Evolutionary conservation across 1,284 basidiomycete species (phyloP), one percentile per base, ranked within the genome.

Genomic region (Cutaneotrichosporon cyanovorans): DNA sequence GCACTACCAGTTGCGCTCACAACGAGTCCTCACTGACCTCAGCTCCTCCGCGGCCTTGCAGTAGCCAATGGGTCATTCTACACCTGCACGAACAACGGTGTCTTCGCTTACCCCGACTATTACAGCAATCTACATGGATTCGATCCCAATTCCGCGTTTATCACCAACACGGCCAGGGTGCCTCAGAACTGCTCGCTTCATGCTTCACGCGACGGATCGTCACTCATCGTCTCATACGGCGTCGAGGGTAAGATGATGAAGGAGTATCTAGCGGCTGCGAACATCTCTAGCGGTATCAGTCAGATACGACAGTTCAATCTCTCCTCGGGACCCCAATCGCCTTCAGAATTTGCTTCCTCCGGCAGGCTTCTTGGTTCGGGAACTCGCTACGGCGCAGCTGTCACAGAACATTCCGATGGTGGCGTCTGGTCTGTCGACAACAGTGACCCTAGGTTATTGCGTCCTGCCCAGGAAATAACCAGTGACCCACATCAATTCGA

Each of bases 351-450:
- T 16, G 21, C 42, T 2, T 25, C 31, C 5, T 31, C 22, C 7
- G 50, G 50, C 5, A 6, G 6, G 10, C 14, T 33, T 3, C 42
- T 48, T 10, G 50, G 40, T 2, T 52, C 46, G 50, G 50, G 50
- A 1, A 25, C 48, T 40, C 42, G 50, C n/a, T 48, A 52, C 50
- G 31, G 30, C n/a, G 50, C 48, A 8, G 50, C 46, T 6, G 4
- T 52, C 16, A 43, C 40, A n/a, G 46, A 52, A 38, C 46, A 52
- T 18, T 46, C 46, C 5, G 30, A 12, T 12, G 30, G 34, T 4
- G 50, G 46, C 5, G 14, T 52, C 7, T 52, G 42, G 42, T 35
- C 35, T 6, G 50, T 52, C 15, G 50, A 52, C 40, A 52, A 52
- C 43, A 38, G 35, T 14, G 50, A n/a, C n/a, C n/a, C n/a, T n/a